Base-by-base conservation (phyloP, 306 rosid species). In the Dryas drummondii region DNA sequence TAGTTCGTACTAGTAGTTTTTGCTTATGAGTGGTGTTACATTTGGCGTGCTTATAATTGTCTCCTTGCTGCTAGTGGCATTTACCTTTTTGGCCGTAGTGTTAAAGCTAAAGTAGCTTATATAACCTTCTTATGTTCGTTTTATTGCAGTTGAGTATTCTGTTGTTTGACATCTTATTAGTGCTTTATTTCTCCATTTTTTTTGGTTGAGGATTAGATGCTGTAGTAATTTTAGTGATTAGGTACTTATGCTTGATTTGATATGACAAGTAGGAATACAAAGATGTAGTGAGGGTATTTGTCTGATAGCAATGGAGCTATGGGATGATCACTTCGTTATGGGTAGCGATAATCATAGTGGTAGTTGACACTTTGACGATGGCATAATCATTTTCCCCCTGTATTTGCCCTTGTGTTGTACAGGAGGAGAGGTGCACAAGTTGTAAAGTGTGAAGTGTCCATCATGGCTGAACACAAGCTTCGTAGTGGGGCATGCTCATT, bases 371-470 rank as follows among this genome's bases (percentile, higher is more conserved):
- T 92, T 92, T 92, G 91, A 92, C 79, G 84, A 84, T 96, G 98
- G 97, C 91, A 96, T 96, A 96, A 92, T 87, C 97, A 90, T 90
- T 94, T 92, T 87, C 93, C 96, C 89, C 99, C 98, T 96, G 93
- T 90, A 96, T 96, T 96, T 96, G 97, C 92, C 94, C 98, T 96
- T 96, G 98, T 96, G 99, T 88, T 94, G 97, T 87, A 94, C 99
- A 92, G 98, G 99, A 93, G 92, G 93, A 84, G 85, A 85, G 88
- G 84, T 92, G 97, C 96, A 68, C 81, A 69, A 85, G 91, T 81
- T 76, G 85, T 86, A 90, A 87, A 87, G 92, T 86, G 92, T 86
- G 92, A 91, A 91, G 92, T 87, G 96, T 89, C 90, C 97, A 88
- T 84, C 91, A 82, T 89, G 90, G 90, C 98, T 94, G 94, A 83